Conservation (phyloP, 2,329 filamentous ascomycete species). For the Zymoseptoria ardabiliae region DNA sequence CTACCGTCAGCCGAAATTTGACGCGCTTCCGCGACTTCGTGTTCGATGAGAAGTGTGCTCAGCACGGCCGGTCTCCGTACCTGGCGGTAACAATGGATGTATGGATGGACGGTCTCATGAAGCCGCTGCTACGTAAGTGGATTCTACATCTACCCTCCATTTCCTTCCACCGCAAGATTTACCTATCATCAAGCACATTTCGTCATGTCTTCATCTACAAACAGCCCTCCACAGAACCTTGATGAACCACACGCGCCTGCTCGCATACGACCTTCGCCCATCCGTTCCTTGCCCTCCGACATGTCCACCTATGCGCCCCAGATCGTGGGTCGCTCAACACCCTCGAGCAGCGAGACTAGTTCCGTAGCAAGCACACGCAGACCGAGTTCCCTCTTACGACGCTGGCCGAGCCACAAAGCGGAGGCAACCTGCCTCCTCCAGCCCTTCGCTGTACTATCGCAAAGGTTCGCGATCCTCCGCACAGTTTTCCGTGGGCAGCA, state of each 20-base stretch:
- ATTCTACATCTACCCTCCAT: background rate
- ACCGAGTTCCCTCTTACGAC: background rate
- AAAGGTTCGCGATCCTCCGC: slow-evolving; percentile 6
- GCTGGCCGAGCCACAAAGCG: slow-evolving; percentile 4
- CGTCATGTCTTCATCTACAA: background rate
- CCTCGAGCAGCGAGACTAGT: slow-evolving; percentile 4
- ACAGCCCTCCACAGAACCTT: background rate
- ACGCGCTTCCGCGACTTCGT: background rate
- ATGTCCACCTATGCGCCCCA: background rate
- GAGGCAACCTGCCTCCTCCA: slow-evolving; percentile 12
- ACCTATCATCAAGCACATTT: background rate
- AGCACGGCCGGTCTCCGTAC: background rate
- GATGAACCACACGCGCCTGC: background rate
- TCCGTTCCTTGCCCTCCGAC: background rate
- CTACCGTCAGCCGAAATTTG: background rate
- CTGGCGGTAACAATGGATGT: no score
- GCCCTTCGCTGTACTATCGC: slow-evolving; percentile 12
- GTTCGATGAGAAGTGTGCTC: background rate
- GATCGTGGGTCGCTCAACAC: background rate
- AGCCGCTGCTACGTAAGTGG: background rate
- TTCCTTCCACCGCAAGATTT: background rate
- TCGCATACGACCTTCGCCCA: background rate
- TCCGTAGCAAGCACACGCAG: background rate
- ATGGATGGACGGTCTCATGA: background rate
- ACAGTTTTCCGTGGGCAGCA: no score